Percentiles rank a stretch among this genome's conserved stretches.
phyloP scores from a whole-genome alignment of 2,329 filamentous ascomycete genomes.

The Fusarium coicis region DNA sequence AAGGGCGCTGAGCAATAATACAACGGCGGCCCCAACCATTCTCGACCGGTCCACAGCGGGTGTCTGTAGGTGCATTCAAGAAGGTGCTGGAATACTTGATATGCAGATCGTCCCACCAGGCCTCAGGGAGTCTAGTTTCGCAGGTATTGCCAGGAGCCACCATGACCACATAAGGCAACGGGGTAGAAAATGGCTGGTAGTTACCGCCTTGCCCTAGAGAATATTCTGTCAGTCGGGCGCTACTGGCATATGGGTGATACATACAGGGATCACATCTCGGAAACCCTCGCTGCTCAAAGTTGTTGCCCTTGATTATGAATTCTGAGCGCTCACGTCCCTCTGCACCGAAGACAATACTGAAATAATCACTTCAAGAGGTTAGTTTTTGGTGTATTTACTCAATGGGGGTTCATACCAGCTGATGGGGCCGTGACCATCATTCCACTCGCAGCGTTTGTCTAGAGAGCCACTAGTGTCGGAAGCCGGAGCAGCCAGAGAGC shows the following conservation, averaged over 20 bases:
- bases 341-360: not conserved
- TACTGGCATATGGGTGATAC: not conserved
- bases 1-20: not conserved
- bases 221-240: not conserved
- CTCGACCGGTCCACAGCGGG: not conserved
- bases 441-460: not conserved
- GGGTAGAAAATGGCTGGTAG: not conserved
- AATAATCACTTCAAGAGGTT: not conserved
- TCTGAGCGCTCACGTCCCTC: not conserved
- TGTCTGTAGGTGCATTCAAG: not conserved
- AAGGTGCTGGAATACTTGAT: not conserved
- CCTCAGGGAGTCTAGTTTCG: not conserved
- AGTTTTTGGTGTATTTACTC: fast-evolving
- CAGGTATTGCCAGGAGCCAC: not conserved
- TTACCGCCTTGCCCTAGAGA: not conserved
- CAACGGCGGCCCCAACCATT: not conserved
- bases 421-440: not conserved
- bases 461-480: not conserved
- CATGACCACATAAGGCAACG: not conserved
- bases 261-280: not conserved
- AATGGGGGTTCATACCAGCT: not conserved
- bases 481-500: not conserved
- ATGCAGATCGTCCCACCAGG: not conserved
- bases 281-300: not conserved
- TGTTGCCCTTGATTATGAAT: not conserved